Evolutionary conservation across 345 rosid genomes (phyloP).

Genomic region (Brassica carinata): DNA sequence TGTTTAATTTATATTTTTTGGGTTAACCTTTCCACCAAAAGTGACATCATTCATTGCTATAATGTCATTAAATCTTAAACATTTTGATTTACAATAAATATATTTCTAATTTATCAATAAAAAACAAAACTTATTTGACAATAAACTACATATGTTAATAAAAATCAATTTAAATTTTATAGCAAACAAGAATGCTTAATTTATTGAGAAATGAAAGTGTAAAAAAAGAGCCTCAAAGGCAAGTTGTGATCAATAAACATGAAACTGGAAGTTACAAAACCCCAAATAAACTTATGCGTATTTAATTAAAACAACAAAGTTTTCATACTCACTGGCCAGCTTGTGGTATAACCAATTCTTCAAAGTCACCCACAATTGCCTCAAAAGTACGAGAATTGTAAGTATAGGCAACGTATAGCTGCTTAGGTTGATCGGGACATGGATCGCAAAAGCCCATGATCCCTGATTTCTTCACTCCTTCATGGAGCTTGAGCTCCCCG

Average conservation of each 20-base stretch:
- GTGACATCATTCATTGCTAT: not conserved
- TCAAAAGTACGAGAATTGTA: slow-evolving; percentile 50
- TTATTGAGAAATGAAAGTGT: slow-evolving; percentile 30
- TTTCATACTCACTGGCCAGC: slow-evolving; percentile 50
- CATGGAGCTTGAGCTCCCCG: slow-evolving; percentile 90
- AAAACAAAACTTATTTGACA: not conserved
- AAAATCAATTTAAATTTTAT: not conserved
- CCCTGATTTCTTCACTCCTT: slow-evolving; percentile 89
- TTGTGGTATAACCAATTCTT: slow-evolving; percentile 72
- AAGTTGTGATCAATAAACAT: slow-evolving; percentile 4
- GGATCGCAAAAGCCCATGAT: slow-evolving; percentile 99
- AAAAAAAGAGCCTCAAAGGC: slow-evolving; percentile 3
- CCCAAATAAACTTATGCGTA: slow-evolving; percentile 7
- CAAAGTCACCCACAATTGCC: slow-evolving; percentile 70
- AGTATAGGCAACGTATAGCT: slow-evolving; percentile 69
- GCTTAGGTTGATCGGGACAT: slow-evolving; percentile 83
- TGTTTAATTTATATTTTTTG: not conserved
- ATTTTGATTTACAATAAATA: not conserved
- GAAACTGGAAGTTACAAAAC: slow-evolving; percentile 28
- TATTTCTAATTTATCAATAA: not conserved
- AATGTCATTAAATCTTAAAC: not conserved
- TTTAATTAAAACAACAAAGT: slow-evolving; percentile 22
- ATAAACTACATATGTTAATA: not conserved
- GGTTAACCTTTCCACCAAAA: not conserved
- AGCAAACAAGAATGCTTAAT: slow-evolving; percentile 26